A percentile compares a stretch with the other conserved stretches of the same genome.
These are phyloP conservation scores for Fragosphaeria purpurea DNA, from an alignment of 2,329 filamentous ascomycete species.

Conservation along the genomic window DNA sequence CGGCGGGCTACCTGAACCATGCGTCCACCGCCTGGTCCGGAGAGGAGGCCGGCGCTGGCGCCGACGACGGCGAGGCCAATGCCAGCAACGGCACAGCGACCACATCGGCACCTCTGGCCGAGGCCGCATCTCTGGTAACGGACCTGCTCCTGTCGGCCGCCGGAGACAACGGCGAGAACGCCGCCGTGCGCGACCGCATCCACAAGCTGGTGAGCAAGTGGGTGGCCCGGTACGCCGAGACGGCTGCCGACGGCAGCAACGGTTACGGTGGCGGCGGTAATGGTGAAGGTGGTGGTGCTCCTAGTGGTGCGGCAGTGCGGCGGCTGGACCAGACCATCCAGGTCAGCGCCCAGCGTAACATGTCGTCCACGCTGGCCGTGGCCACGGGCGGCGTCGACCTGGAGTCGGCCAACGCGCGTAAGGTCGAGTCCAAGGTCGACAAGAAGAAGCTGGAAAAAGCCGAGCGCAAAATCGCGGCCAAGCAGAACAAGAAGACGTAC, in stretches of 20 bases:
- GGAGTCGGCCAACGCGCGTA: constrained; percentile 83
- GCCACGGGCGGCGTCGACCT: constrained; percentile 78
- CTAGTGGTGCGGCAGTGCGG: constrained; percentile 44
- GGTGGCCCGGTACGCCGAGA: constrained; percentile 68
- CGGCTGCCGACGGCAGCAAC: constrained; percentile 29
- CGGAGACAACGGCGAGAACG: constrained; percentile 53
- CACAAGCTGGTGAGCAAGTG: constrained; percentile 81
- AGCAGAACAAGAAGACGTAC: constrained; percentile 97
- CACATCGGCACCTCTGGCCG: constrained; percentile 57
- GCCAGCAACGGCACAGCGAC: constrained; percentile 33
- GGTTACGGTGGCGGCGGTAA: constrained; percentile 45
- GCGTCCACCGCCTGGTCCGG: constrained; percentile 74
- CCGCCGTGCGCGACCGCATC: constrained; percentile 65
- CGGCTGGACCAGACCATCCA: constrained; percentile 91
- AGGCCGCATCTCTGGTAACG: constrained; percentile 77
- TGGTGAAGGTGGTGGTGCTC: too few species aligned
- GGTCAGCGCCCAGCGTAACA: constrained; percentile 86
- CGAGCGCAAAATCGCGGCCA: constrained; percentile 92
- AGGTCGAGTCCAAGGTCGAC: constrained; percentile 96
- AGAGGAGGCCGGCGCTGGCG: constrained; percentile 55
- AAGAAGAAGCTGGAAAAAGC: constrained; percentile 99
- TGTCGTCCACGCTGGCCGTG: constrained; percentile 89
- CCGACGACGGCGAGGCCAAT: constrained; percentile 54
- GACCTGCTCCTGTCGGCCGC: constrained; percentile 89
- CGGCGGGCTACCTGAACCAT: constrained; percentile 87